Conservation (phyloP, 192 early-diverging fungal species). For the Dissophora globulifera region DNA sequence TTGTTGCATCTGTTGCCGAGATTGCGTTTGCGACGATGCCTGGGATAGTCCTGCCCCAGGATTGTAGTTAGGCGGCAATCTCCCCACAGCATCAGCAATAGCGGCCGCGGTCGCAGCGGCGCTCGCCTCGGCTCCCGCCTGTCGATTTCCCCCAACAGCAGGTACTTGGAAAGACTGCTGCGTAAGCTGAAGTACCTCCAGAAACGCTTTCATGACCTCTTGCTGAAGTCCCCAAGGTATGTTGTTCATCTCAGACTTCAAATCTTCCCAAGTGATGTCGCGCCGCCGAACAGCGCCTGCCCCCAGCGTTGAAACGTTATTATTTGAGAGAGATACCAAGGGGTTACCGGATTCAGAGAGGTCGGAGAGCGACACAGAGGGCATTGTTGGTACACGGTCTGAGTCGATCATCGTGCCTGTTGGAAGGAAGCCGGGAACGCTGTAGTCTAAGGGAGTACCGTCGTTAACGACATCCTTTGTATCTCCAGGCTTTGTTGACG, state of each 20-base stretch:
- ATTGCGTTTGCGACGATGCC: neutral
- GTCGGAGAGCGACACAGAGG: constrained; percentile 7
- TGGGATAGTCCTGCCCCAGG: neutral
- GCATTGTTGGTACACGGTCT: constrained; percentile 2
- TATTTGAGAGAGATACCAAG: constrained; percentile 8
- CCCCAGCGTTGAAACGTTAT: constrained; percentile 17
- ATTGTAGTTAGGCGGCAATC: constrained; percentile 15
- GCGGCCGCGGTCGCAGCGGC: constrained; percentile 33
- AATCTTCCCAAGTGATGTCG: constrained; percentile 34
- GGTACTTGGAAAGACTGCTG: constrained; percentile 28
- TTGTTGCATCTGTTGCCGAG: constrained; percentile 11
- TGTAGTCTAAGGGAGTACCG: neutral
- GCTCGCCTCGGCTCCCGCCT: constrained; percentile 24
- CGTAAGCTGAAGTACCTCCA: constrained; percentile 21
- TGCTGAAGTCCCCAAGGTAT: constrained; percentile 37
- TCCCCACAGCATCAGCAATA: constrained; percentile 35
- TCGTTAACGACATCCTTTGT: neutral
- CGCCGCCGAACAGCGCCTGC: neutral
- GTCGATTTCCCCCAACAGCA: constrained; percentile 4
- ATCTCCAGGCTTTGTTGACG: neutral
- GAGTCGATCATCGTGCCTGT: constrained; percentile 1
- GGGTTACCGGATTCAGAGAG: constrained; percentile 10
- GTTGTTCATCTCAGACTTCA: constrained; percentile 27
- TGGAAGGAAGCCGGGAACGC: constrained; percentile 16
- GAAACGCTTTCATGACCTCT: constrained; percentile 33